Percentiles rank a stretch among this genome's conserved stretches.
Conservation (phyloP, 2,329 filamentous ascomycete genomes). For the Parascedosporium putredinis region DNA sequence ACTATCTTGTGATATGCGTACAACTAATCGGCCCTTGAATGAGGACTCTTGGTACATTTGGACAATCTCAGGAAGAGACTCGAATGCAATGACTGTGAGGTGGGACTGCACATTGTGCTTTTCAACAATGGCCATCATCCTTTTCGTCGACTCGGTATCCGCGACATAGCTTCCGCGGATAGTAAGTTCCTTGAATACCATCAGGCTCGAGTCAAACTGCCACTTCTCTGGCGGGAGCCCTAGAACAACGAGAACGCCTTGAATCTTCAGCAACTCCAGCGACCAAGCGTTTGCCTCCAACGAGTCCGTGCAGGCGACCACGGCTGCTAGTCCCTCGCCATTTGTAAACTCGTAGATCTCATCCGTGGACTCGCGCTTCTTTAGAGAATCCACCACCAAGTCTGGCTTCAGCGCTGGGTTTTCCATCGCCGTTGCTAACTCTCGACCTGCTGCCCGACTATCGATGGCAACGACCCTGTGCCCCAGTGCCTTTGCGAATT, state of each 20-base stretch:
- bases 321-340: constrained; percentile 21
- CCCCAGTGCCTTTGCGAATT: constrained; percentile 25
- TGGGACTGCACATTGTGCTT: constrained; percentile 16
- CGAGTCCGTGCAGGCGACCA: constrained; percentile 22
- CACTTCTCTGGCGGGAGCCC: constrained; percentile 21
- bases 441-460: constrained; percentile 18
- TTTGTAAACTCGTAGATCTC: constrained; percentile 18
- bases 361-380: constrained; percentile 11
- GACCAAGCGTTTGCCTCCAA: constrained; percentile 21
- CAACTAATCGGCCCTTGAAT: constrained; percentile 21
- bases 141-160: constrained; percentile 16
- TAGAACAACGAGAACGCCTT: constrained; percentile 19
- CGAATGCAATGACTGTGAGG: constrained; percentile 18
- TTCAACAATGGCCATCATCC: constrained; percentile 22
- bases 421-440: constrained; percentile 18
- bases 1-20: constrained; percentile 14
- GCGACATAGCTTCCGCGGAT: constrained; percentile 23
- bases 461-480: constrained; percentile 26
- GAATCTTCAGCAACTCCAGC: constrained; percentile 17
- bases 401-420: constrained; percentile 15
- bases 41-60: constrained; percentile 17
- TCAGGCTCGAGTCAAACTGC: constrained; percentile 20
- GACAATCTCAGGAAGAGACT: constrained; percentile 17
- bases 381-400: constrained; percentile 19
- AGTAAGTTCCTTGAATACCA: constrained; percentile 21